Evolutionary conservation across 306 rosid species (phyloP).

Genomic region (Bauhinia variegata): DNA sequence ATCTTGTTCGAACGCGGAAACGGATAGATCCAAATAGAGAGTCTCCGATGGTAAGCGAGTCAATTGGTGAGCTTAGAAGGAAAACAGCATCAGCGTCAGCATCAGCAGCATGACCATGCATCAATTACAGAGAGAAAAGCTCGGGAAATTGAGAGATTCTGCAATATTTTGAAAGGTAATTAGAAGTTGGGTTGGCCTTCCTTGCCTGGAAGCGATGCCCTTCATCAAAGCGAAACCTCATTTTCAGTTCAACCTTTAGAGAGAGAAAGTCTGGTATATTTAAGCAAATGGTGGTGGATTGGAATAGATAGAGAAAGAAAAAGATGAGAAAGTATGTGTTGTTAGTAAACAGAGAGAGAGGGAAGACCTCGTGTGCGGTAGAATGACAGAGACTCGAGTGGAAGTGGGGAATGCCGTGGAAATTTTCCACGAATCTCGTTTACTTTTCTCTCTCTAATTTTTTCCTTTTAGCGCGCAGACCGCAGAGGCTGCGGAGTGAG

Average conservation of each 20-base stretch:
- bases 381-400: slow-evolving; percentile 15
- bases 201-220: slow-evolving; percentile 91
- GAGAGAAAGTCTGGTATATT: slow-evolving; percentile 4
- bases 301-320: slow-evolving; percentile 15
- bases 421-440: slow-evolving; percentile 15
- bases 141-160: neutral
- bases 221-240: slow-evolving; percentile 55
- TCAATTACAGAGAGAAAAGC: slow-evolving; percentile 25
- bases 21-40: slow-evolving; percentile 63
- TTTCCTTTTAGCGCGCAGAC: neutral
- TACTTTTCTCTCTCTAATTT: neutral
- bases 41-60: slow-evolving; percentile 30
- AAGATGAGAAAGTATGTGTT: neutral
- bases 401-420: slow-evolving; percentile 32
- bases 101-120: no score
- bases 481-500: no score
- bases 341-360: slow-evolving; percentile 1
- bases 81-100: slow-evolving; percentile 28
- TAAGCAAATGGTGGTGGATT: neutral
- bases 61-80: slow-evolving; percentile 30
- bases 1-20: slow-evolving; percentile 44
- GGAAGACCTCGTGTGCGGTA: neutral
- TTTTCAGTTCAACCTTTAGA: slow-evolving; percentile 49
- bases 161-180: slow-evolving; percentile 3
- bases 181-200: slow-evolving; percentile 28